These are phyloP conservation scores for Leccinum pachyderme DNA, from an alignment of 1,284 basidiomycete genomes.

Conservation along the genomic window DNA sequence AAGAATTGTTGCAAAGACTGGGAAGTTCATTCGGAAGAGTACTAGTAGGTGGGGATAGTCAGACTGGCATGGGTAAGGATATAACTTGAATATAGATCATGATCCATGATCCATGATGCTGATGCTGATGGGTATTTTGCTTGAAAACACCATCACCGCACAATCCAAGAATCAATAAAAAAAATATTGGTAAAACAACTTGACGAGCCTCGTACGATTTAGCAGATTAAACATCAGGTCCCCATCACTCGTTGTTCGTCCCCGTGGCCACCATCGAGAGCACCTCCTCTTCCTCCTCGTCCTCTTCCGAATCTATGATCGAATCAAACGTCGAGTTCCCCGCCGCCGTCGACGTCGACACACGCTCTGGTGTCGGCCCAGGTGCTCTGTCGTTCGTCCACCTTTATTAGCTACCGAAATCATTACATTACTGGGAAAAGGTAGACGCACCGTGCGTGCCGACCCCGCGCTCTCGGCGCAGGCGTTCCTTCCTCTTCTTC, in stretches of 20 bases:
- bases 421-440: background rate
- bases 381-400: background rate
- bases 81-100: too few relatives aligned
- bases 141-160: background rate
- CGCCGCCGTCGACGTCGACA: background rate
- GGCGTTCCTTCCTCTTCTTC: slow-evolving; percentile 23
- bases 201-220: background rate
- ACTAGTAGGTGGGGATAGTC: too few relatives aligned
- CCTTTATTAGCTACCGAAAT: background rate
- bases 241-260: background rate
- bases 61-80: background rate
- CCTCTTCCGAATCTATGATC: slow-evolving; percentile 29
- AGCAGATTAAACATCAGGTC: background rate
- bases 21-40: background rate
- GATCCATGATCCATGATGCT: too few relatives aligned
- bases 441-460: slow-evolving; percentile 9
- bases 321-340: slow-evolving; percentile 24
- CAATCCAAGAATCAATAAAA: background rate
- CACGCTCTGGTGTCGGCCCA: background rate
- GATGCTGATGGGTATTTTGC: background rate
- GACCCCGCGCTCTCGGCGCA: slow-evolving; percentile 5
- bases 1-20: background rate
- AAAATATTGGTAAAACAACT: background rate
- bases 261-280: slow-evolving; percentile 20
- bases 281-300: slow-evolving; percentile 39